Evolutionary conservation across 129 eudicot species (phyloP), one percentile per base, ranked within the genome.

Genomic region (Sambucus nigra): DNA sequence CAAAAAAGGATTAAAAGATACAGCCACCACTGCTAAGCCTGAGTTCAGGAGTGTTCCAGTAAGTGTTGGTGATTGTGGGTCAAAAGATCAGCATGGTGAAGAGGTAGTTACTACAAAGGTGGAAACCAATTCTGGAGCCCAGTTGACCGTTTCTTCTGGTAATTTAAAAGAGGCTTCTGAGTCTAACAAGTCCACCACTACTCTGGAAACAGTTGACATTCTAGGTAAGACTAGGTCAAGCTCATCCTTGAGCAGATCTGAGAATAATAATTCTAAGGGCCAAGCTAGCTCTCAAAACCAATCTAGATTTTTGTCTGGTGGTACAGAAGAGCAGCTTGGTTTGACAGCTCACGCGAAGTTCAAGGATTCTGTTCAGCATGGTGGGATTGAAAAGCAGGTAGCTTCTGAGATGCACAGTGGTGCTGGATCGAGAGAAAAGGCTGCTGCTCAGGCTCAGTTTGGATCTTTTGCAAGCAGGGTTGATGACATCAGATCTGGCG

Each of bases 221-320:
- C 38, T n/a, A 51, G 49, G 39, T 17, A 72, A 59, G 75, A 71
- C 69, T 31, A 76, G 48, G 51, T 76, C 83, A 31, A 68, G 63
- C 64, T 63, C 82, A 28, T 72, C 80, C 49, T 35, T 68, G 51
- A 57, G 42, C 60, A 61, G 57, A 54, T 47, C 55, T 5, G 86
- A 72, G 40, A 73, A 67, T n/a, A 69, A 67, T 61, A 47, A 51
- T 51, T 16, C 56, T 57, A 67, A 70, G 22, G 28, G 54, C 40
- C 77, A 69, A 55, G 57, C 78, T 56, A 58, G 38, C 60, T 25
- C 63, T 32, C 74, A 63, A 49, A 64, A 65, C 49, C 78, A 70
- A 47, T 69, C 41, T 16, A 80, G 73, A 38, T 42, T 68, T 28
- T 67, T 40, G 26, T 33, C 60, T 53, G 69, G 51, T 25, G 80